Conservation (phyloP, 1,139 yeast species). For the Zygosaccharomyces sapae region DNA sequence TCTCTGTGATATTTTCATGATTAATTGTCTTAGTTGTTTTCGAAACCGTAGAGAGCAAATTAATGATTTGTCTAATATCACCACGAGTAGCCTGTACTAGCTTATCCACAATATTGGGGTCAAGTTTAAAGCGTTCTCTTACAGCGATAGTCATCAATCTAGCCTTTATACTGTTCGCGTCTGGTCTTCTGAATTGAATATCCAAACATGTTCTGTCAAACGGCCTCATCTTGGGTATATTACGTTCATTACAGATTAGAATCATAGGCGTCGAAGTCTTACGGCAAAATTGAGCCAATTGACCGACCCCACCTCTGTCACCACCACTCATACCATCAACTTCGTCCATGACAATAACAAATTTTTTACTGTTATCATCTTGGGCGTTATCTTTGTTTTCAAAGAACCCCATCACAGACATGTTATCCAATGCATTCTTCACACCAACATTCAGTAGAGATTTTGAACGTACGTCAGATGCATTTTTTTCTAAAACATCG, state of each 20-base stretch:
- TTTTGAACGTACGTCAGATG: conserved; percentile 88
- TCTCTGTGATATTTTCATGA: conserved; percentile 46
- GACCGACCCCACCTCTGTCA: conserved; percentile 98
- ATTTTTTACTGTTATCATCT: conserved; percentile 43
- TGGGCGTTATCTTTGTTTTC: conserved; percentile 37
- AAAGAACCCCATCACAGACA: conserved; percentile 79
- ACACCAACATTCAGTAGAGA: conserved; percentile 63
- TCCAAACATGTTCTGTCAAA: conserved; percentile 85
- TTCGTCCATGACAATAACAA: conserved; percentile 94
- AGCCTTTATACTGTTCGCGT: conserved; percentile 72
- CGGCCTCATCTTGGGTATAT: conserved; percentile 92
- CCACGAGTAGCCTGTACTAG: conserved; percentile 80
- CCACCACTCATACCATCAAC: conserved; percentile 99
- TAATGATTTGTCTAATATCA: conserved; percentile 93
- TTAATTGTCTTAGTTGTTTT: conserved; percentile 63
- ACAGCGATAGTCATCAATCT: conserved; percentile 88
- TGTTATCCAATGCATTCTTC: conserved; percentile 69
- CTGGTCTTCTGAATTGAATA: conserved; percentile 83
- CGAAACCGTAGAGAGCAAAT: conserved; percentile 78
- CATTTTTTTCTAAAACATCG: conserved; percentile 72
- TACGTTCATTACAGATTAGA: conserved; percentile 87
- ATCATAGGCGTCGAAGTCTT: conserved; percentile 87
- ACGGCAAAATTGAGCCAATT: conserved; percentile 80
- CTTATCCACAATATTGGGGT: conserved; percentile 76
- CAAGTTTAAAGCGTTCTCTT: conserved; percentile 75